Base-by-base conservation (phyloP, 2,329 filamentous ascomycete species). In the Periglandula ipomoeae region DNA sequence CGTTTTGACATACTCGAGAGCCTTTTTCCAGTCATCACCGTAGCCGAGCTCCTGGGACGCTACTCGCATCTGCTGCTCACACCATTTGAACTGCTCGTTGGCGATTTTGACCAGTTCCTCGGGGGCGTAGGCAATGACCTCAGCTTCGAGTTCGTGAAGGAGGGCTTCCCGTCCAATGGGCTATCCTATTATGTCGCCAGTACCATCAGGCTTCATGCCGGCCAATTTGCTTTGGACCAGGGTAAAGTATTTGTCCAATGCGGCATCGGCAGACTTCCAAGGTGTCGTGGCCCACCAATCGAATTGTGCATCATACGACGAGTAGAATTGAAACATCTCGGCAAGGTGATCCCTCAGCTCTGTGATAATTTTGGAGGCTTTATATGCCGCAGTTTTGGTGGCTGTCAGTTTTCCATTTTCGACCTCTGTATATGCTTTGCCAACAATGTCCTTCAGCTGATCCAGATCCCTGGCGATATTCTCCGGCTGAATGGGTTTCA, bases 101-200 rank as follows among this genome's bases (percentile, higher is more conserved):
- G 71, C 76, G 22, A 81, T 72, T 0, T 58, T 51, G 38, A 81
- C 66, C 3, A 82, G 64, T 56, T 81, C 73, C 49, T 79, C 75
- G 0, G 78, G 78, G 0, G 71, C 67, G 55, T 81, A 82, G 0
- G 75, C 71, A 44, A 82, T 78, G 69, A 78, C 72, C 58, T 82
- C 78, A 1, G 71, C 70, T 49, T 73, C 66, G 1, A 82, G 67
- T 45, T 79, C 76, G 10, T 68, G 66, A 1, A 76, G 59, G 1
- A 82, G 62, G 0, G 71, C 75, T 0, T 71, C 67, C 4, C 70
- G 61, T 1, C 79, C 77, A 44, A 81, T 76, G 0, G 78, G 77
- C 52, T 81, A 70, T 6, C 77, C 77, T 24, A 81, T 68, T 45
- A 81, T 80, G 6, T 72, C 70, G 46, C 76, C 70, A 1, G 69